These are phyloP conservation scores for Cucurbitaria berberidis DNA, from an alignment of 2,329 filamentous ascomycete species.

Conservation along the genomic window DNA sequence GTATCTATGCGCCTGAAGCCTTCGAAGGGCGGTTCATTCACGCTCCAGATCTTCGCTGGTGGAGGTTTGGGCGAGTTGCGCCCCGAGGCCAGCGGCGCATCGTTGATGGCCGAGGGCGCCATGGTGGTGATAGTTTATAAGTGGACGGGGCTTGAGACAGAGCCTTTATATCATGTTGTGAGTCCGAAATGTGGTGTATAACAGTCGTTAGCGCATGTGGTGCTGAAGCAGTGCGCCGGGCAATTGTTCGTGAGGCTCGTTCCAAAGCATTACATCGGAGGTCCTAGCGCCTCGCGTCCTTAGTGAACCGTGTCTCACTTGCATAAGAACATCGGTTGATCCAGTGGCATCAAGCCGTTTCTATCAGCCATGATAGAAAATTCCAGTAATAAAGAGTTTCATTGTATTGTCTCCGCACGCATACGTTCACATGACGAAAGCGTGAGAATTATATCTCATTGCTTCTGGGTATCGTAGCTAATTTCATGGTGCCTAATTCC, in stretches of 20 bases:
- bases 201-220: conserved; percentile 21
- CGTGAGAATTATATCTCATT: conserved; percentile 1
- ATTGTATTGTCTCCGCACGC: too few relatives aligned
- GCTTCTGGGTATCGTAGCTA: conserved; percentile 4
- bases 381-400: too few relatives aligned
- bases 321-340: too few relatives aligned
- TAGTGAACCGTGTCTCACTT: conserved; percentile 15
- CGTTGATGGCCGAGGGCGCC: conserved; percentile 47
- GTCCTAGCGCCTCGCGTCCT: conserved; percentile 39
- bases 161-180: conserved; percentile 36
- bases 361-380: too few relatives aligned
- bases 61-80: conserved; percentile 61
- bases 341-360: too few relatives aligned
- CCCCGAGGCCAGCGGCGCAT: conserved; percentile 50
- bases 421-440: too few relatives aligned
- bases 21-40: conserved; percentile 66
- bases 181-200: conserved; percentile 17
- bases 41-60: conserved; percentile 59
- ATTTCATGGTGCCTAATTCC: neutral
- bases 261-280: conserved; percentile 16
- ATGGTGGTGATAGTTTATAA: conserved; percentile 28
- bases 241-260: conserved; percentile 25
- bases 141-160: conserved; percentile 12
- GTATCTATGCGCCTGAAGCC: conserved; percentile 63
- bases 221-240: conserved; percentile 22